Evolutionary conservation across 2,329 filamentous ascomycete species (phyloP), one percentile per base, ranked within the genome.

Genomic region (Plectosphaerella plurivora): DNA sequence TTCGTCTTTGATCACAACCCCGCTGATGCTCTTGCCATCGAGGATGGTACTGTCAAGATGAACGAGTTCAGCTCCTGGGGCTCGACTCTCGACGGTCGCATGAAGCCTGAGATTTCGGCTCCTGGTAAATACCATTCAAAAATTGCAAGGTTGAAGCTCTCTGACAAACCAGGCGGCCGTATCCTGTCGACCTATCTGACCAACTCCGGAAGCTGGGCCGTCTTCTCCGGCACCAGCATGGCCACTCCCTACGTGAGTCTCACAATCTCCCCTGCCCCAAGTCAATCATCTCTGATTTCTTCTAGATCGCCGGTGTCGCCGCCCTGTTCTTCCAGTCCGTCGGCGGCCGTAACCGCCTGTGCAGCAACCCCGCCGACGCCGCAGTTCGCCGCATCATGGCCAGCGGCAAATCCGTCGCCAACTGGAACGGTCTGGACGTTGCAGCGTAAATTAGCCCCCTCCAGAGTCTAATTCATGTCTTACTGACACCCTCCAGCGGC

Each of bases 161-260:
- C 25, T 35, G 41, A 44, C 41, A 20, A 6, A 10, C 10, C 11
- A 57, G 68, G 71, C 50, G 79, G 79, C 47, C 72, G 72, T 46
- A 83, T 86, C 46, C 64, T 85, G 24, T 83, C 81, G 8, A 84
- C 81, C 0, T 85, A 71, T 55, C 79, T 76, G 0, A 58, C 66
- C 8, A 55, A 53, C 6, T 47, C 57, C n/a, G 51, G 45, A 15
- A 42, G 39, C 45, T 54, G 49, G 50, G 73, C 71, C 22, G 73
- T 82, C 1, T 64, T 73, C 24, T 81, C 71, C 28, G 81, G 81
- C n/a, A 84, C 81, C 0, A 83, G 80, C 1, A 86, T 86, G 82
- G 75, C 82, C 3, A 77, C 75, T 20, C 81, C 82, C 6, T 58
- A 58, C 14, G 53, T 52, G 3, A 24, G 53, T n/a, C 44, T 14